Conservation (phyloP, 106 monocot species). For the Dioscorea alata region DNA sequence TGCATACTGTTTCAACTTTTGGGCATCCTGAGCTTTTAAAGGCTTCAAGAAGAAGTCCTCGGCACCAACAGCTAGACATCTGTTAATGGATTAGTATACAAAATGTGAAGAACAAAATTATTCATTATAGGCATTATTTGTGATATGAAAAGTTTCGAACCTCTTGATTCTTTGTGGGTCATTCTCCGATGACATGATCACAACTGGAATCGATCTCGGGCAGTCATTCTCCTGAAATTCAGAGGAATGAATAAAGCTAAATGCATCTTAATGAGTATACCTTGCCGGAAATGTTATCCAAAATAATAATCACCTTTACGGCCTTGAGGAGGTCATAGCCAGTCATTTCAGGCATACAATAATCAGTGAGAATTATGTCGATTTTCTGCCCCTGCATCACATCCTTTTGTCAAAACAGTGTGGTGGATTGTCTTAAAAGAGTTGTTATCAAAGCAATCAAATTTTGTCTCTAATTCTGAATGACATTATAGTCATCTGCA, state of each 20-base stretch:
- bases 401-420: too few relatives aligned
- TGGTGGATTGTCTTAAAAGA: too few relatives aligned
- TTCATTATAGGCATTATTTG: too few relatives aligned
- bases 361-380: conserved; percentile 86
- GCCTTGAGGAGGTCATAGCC: conserved; percentile 82
- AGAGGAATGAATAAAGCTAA: not conserved
- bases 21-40: conserved; percentile 41
- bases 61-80: conserved; percentile 57
- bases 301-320: conserved; percentile 49
- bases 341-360: conserved; percentile 92
- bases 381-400: conserved; percentile 54
- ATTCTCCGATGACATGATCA: conserved; percentile 88
- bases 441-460: not conserved
- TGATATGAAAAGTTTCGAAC: conserved; percentile 9
- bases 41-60: conserved; percentile 84
- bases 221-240: conserved; percentile 37
- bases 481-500: not conserved
- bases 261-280: not conserved
- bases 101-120: not conserved
- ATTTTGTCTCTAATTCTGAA: not conserved
- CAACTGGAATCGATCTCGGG: conserved; percentile 57
- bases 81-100: not conserved
- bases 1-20: conserved; percentile 37
- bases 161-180: conserved; percentile 85
- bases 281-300: not conserved